phyloP scores from a whole-genome alignment of 1,284 basidiomycete species.

The Ganoderma leucocontextum region DNA sequence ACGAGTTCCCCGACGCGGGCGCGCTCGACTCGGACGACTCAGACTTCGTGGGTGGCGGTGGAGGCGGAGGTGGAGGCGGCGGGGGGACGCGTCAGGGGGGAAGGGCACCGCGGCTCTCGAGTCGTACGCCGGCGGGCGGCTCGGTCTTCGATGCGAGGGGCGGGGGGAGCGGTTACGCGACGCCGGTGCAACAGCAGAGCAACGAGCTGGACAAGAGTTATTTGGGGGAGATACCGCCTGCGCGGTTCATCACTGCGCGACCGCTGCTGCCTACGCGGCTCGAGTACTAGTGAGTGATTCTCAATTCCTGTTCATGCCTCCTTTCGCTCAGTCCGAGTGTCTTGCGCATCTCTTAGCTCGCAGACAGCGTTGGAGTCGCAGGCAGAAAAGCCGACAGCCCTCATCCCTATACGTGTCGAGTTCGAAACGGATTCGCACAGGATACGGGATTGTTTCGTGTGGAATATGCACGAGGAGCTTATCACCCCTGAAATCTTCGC shows the following conservation, averaged over 20 bases:
- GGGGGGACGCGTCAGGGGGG: constrained; percentile 57
- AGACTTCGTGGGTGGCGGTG: constrained; percentile 62
- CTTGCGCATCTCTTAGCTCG: constrained; percentile 51
- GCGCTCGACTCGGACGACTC: constrained; percentile 82
- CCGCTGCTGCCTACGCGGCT: constrained; percentile 69
- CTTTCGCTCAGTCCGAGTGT: constrained; percentile 1
- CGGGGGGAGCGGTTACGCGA: constrained; percentile 15
- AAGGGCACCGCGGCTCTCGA: constrained; percentile 46
- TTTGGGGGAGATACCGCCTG: constrained; percentile 86
- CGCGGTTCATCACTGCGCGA: constrained; percentile 76
- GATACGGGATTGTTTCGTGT: constrained; percentile 95
- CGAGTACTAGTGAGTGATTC: constrained; percentile 50
- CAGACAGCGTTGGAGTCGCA: constrained; percentile 72
- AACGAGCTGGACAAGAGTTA: constrained; percentile 86
- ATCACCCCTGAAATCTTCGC: constrained; percentile 89
- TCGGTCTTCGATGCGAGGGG: constrained; percentile 41
- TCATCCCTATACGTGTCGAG: constrained; percentile 94
- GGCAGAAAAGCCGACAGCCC: constrained; percentile 69
- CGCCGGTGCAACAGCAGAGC: constrained; percentile 28
- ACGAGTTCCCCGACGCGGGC: constrained; percentile 81
- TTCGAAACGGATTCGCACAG: constrained; percentile 93
- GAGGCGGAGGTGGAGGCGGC: constrained; percentile 42
- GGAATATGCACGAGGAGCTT: constrained; percentile 88
- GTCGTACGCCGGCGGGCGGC: constrained; percentile 49
- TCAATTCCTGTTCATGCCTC: not conserved